Conservation (phyloP, 176 grass and related monocot species). For the Melocanna baccifera region DNA sequence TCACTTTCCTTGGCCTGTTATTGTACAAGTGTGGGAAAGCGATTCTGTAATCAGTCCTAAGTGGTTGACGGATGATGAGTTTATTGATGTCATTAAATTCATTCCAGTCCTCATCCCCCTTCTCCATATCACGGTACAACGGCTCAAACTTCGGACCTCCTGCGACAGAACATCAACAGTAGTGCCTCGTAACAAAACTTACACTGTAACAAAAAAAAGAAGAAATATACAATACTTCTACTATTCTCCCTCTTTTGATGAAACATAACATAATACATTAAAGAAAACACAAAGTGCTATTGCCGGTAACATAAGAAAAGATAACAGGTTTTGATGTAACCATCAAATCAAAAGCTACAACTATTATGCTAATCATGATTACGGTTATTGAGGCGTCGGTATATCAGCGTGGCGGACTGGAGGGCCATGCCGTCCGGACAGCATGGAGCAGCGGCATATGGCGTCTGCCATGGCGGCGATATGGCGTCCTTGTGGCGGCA, state of each 20-base stretch:
- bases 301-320: no score
- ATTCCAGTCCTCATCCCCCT: slow-evolving; percentile 99
- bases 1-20: slow-evolving; percentile 97
- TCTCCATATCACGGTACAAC: slow-evolving; percentile 96
- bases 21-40: slow-evolving; percentile 97
- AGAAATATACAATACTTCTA: not conserved
- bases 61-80: slow-evolving; percentile 95
- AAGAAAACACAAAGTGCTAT: not conserved
- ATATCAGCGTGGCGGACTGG: no score
- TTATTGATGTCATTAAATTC: slow-evolving; percentile 99
- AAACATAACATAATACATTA: not conserved
- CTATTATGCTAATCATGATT: no score
- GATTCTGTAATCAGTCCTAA: slow-evolving; percentile 96
- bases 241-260: not conserved
- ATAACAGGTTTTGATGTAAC: slow-evolving; percentile 7
- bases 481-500: no score
- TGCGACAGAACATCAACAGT: slow-evolving; percentile 16
- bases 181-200: not conserved
- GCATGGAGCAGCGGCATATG: no score
- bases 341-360: slow-evolving; percentile 1
- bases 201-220: not conserved
- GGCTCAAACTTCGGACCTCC: slow-evolving; percentile 98
- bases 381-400: no score
- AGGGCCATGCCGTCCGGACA: no score
- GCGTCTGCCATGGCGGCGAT: no score